A percentile compares a stretch with the other conserved stretches of the same genome.
phyloP scores from a whole-genome alignment of 2,329 filamentous ascomycete genomes.

The Fusarium sp. region DNA sequence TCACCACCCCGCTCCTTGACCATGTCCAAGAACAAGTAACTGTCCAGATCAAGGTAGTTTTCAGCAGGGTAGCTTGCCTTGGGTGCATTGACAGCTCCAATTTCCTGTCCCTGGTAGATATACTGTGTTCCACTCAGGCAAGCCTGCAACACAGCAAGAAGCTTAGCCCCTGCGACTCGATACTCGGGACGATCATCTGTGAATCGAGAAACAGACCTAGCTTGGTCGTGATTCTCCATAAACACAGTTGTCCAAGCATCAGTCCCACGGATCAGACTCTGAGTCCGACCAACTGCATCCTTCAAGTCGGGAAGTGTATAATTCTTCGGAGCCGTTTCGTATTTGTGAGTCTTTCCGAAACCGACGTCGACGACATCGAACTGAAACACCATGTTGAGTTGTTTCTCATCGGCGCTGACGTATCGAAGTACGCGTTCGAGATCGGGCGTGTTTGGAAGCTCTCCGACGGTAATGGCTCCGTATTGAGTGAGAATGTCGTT shows the following conservation, averaged over 20 bases:
- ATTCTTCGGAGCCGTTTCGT: constrained; percentile 60
- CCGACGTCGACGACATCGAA: constrained; percentile 74
- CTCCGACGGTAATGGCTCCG: constrained; percentile 77
- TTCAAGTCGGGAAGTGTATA: constrained; percentile 64
- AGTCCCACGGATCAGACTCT: constrained; percentile 63
- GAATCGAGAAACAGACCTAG: constrained; percentile 68
- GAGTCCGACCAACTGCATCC: constrained; percentile 60
- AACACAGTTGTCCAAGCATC: constrained; percentile 74
- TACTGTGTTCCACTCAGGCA: constrained; percentile 71
- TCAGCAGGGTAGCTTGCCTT: constrained; percentile 68
- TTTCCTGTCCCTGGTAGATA: constrained; percentile 76
- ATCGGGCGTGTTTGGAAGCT: constrained; percentile 73
- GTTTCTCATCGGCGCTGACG: constrained; percentile 67
- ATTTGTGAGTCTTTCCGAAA: constrained; percentile 62
- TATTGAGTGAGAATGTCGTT: constrained; percentile 69
- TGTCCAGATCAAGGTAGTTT: constrained; percentile 62
- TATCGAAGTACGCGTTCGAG: constrained; percentile 68
- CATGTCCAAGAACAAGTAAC: constrained; percentile 55
- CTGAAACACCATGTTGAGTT: constrained; percentile 78
- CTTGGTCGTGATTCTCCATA: constrained; percentile 75
- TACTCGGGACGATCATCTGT: constrained; percentile 61
- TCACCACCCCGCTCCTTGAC: constrained; percentile 47
- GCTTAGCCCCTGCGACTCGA: constrained; percentile 65
- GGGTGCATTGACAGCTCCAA: constrained; percentile 73
- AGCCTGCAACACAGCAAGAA: constrained; percentile 66